Evolutionary conservation across 1,284 basidiomycete species (phyloP), one percentile per base, ranked within the genome.

Genomic region (Austroboletus novae-zelandiae): DNA sequence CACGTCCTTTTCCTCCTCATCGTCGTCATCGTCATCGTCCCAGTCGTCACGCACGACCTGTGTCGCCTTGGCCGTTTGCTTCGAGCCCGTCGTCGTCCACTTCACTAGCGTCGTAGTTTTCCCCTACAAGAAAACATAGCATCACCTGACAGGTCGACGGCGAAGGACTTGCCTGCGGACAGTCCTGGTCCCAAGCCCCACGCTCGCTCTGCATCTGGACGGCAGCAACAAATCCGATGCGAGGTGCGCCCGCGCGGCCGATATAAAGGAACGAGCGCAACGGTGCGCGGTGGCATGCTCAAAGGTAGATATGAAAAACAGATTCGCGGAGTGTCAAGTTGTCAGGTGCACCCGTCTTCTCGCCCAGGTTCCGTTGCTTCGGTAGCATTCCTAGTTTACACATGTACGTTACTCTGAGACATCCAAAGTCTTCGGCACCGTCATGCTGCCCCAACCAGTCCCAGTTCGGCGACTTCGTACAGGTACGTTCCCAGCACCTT

Each of bases 401-500:
- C 20, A 23, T 23, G 20, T 23, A 23, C 20, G 20, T 23, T 23
- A 23, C 20, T 23, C 20, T 23, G 20, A 23, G 20, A 23, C 20
- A 23, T 3, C 20, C 20, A 23, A 23, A 23, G 20, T 23, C 20
- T 4, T 23, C 20, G 20, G 20, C 6, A 32, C 7, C 20, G 43
- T 59, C 41, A 68, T 30, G 48, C 44, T 7, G 41, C 11, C 37
- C 69, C 72, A 35, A 43, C 10, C 9, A 4, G 31, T 10, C 10
- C 31, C 17, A 65, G 56, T 35, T 49, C 18, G 34, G 80, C 86
- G 25, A 92, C 76, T 70, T 93, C 89, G 67, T 93, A 90, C 61
- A 94, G 73, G 72, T 94, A 94, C 25, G 84, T 80, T 40, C 91
- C 91, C 44, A 94, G 74, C 40, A 94, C 72, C 70, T 91, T 90